Conservation (phyloP, 441 rosid species). For the Euphorbia corollata region DNA sequence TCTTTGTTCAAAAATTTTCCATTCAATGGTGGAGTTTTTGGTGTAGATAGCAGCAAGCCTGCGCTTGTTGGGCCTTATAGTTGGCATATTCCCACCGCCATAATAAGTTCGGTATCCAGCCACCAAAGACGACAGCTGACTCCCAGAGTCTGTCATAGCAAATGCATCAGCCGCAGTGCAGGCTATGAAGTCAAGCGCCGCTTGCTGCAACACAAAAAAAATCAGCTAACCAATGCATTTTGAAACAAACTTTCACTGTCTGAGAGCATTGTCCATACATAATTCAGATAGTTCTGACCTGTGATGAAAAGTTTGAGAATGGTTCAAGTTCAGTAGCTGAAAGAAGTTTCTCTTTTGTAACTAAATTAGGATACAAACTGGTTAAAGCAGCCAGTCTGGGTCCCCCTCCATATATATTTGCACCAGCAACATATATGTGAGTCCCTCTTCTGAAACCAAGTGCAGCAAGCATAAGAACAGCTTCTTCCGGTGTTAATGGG, state of each 20-base stretch:
- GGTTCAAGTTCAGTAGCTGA: slow-evolving; percentile 70
- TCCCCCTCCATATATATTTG: slow-evolving; percentile 75
- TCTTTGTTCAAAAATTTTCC: slow-evolving; percentile 82
- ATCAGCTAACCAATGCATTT: slow-evolving; percentile 1
- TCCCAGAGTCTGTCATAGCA: slow-evolving; percentile 97
- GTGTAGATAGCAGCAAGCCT: slow-evolving; percentile 66
- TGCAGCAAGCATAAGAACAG: slow-evolving; percentile 87
- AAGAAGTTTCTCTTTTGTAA: slow-evolving; percentile 88
- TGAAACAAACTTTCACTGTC: not conserved
- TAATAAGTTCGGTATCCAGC: slow-evolving; percentile 86
- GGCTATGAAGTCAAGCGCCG: slow-evolving; percentile 83
- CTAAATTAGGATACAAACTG: slow-evolving; percentile 76
- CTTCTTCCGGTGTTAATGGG: slow-evolving; percentile 93
- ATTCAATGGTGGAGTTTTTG: slow-evolving; percentile 67
- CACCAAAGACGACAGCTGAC: slow-evolving; percentile 81
- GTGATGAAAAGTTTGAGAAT: slow-evolving; percentile 80
- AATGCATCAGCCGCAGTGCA: slow-evolving; percentile 80
- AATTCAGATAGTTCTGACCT: slow-evolving; percentile 35
- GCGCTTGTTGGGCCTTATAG: slow-evolving; percentile 81
- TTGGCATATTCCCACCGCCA: slow-evolving; percentile 92
- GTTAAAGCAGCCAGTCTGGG: slow-evolving; percentile 64
- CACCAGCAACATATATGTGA: slow-evolving; percentile 75
- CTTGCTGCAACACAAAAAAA: slow-evolving; percentile 41
- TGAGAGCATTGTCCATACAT: not conserved
- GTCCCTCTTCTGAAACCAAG: slow-evolving; percentile 87